Conservation (phyloP, 225 moss, liverwort and hornwort species). For the Sphagnum tenellum region DNA sequence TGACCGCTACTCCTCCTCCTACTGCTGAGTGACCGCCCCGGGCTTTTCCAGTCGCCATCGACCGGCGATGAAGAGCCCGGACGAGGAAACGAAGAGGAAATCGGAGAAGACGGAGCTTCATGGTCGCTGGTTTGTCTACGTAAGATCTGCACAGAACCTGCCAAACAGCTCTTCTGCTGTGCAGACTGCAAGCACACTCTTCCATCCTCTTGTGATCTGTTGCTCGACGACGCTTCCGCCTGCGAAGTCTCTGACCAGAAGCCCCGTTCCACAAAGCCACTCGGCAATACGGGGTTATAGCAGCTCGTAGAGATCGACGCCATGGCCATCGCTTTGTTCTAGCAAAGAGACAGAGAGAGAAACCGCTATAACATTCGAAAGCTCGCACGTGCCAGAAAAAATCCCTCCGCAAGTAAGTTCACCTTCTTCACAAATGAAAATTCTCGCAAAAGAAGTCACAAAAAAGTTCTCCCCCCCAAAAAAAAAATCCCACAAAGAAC, state of each 20-base stretch:
- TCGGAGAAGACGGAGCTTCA: conserved; percentile 14
- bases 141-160: conserved; percentile 17
- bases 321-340: conserved; percentile 7
- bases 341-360: background rate
- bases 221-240: conserved; percentile 31
- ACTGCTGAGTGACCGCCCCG: conserved; percentile 21
- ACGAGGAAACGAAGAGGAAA: background rate
- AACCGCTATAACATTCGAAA: conserved; percentile 5
- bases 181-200: conserved; percentile 20
- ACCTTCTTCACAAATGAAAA: too few species aligned
- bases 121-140: conserved; percentile 22
- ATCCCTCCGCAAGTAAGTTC: too few species aligned
- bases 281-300: conserved; percentile 4
- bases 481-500: too few species aligned
- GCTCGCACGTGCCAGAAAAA: background rate
- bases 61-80: conserved; percentile 11
- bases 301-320: conserved; percentile 24
- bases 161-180: conserved; percentile 4
- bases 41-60: conserved; percentile 46
- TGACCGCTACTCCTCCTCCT: too few species aligned
- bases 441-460: too few species aligned
- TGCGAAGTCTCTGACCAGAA: conserved; percentile 30
- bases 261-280: conserved; percentile 34
- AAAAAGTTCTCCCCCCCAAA: too few species aligned
- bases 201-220: conserved; percentile 5